These are phyloP conservation scores for Aureobasidium namibiae DNA, from an alignment of 2,329 filamentous ascomycete species.

Conservation along the genomic window DNA sequence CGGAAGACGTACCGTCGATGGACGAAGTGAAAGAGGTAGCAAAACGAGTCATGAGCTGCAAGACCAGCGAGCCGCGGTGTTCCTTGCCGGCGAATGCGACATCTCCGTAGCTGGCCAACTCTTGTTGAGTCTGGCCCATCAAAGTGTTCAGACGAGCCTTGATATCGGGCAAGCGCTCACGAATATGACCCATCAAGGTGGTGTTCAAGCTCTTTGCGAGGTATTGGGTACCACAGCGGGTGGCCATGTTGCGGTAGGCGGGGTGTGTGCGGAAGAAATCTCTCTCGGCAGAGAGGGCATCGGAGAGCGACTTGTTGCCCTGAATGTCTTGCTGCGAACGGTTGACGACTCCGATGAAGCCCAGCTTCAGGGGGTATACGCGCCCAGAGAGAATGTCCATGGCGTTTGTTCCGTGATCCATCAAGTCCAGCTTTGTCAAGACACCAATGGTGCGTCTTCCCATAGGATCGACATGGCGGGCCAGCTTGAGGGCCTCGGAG, in stretches of 20 bases:
- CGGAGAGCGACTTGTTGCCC: conserved; percentile 85
- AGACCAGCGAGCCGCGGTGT: conserved; percentile 85
- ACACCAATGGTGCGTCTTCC: conserved; percentile 94
- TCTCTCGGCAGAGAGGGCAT: conserved; percentile 78
- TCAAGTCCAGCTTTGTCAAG: conserved; percentile 91
- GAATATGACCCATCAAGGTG: conserved; percentile 92
- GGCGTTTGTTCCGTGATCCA: conserved; percentile 98
- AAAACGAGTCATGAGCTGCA: conserved; percentile 97
- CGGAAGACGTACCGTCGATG: conserved; percentile 95
- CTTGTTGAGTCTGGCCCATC: conserved; percentile 99
- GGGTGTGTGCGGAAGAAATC: conserved; percentile 98
- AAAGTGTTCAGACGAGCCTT: conserved; percentile 95
- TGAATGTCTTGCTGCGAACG: conserved; percentile 97
- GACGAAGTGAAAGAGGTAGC: conserved; percentile 97
- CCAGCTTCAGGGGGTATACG: conserved; percentile 92
- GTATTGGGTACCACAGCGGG: conserved; percentile 85
- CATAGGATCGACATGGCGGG: conserved; percentile 90
- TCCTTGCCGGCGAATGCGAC: conserved; percentile 97
- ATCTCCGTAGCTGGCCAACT: conserved; percentile 94
- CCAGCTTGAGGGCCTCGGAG: conserved; percentile 93
- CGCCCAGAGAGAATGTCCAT: conserved; percentile 95
- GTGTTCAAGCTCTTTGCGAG: conserved; percentile 90
- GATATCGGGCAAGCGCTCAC: conserved; percentile 91
- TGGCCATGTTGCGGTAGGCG: conserved; percentile 93
- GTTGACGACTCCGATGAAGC: conserved; percentile 97